These are phyloP conservation scores for Pythium oligandrum DNA, from an alignment of 352 stramenopile genomes.

Conservation along the genomic window DNA sequence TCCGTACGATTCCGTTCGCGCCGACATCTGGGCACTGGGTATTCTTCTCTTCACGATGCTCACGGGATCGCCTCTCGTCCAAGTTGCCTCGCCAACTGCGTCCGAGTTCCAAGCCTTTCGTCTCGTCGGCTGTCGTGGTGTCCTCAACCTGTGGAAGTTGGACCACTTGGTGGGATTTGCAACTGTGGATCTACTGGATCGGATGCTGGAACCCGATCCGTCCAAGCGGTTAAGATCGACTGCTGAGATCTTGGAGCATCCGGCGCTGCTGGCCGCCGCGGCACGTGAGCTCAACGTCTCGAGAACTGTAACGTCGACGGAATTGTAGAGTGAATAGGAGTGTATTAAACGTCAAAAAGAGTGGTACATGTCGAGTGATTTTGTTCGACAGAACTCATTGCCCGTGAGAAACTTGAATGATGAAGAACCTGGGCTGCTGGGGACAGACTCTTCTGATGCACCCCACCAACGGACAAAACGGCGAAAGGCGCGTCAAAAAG, in stretches of 20 bases:
- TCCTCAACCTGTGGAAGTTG: constrained; percentile 16
- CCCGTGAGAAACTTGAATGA: too few relatives aligned
- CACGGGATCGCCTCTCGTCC: constrained; percentile 17
- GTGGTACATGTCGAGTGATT: too few relatives aligned
- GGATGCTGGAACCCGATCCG: constrained; percentile 10
- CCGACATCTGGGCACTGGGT: constrained; percentile 20
- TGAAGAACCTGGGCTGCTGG: too few relatives aligned
- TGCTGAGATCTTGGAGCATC: constrained; percentile 12
- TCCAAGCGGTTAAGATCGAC: constrained; percentile 4
- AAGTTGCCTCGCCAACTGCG: constrained; percentile 5
- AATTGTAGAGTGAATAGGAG: not conserved
- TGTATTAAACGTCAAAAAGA: too few relatives aligned
- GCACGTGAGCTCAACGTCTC: constrained; percentile 1
- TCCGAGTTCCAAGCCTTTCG: constrained; percentile 6
- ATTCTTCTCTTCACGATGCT: constrained; percentile 15
- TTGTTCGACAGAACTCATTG: too few relatives aligned
- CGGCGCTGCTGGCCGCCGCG: constrained; percentile 11
- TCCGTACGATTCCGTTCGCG: constrained; percentile 9
- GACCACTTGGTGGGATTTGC: not conserved
- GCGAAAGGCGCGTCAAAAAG: not conserved
- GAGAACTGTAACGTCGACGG: not conserved
- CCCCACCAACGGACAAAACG: not conserved
- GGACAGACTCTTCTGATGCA: not conserved
- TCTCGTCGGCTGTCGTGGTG: constrained; percentile 3
- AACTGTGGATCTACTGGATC: constrained; percentile 10